Conservation (phyloP, 2,329 filamentous ascomycete species). For the Penicillium psychrosexuale region DNA sequence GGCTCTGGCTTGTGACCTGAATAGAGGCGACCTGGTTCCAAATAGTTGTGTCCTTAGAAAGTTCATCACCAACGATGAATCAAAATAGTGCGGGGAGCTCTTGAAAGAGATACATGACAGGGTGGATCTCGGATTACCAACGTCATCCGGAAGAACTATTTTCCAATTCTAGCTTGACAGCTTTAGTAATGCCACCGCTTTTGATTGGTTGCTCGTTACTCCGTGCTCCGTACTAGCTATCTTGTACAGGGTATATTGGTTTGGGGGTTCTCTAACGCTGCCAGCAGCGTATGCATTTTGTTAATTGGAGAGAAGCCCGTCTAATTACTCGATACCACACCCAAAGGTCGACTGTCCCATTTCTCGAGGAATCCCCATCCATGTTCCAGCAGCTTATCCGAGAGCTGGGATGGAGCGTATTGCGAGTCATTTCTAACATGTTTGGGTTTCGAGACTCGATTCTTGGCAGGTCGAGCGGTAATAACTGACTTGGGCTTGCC, state of each 20-base stretch:
- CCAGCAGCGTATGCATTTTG: slow-evolving; percentile 19
- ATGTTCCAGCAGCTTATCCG: slow-evolving; percentile 23
- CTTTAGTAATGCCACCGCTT: slow-evolving; percentile 11
- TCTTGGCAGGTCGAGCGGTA: neutral
- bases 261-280: slow-evolving; percentile 7
- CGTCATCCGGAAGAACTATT: slow-evolving; percentile 18
- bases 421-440: slow-evolving; percentile 3
- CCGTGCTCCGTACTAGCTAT: neutral
- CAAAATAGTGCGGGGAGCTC: slow-evolving; percentile 17
- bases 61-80: slow-evolving; percentile 26
- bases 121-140: slow-evolving; percentile 14
- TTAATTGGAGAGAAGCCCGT: neutral
- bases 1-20: slow-evolving; percentile 23
- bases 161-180: neutral
- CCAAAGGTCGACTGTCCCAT: slow-evolving; percentile 36
- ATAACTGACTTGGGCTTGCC: neutral
- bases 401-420: slow-evolving; percentile 9
- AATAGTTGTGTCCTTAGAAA: slow-evolving; percentile 26
- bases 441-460: neutral
- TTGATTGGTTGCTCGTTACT: slow-evolving; percentile 7
- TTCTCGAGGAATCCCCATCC: slow-evolving; percentile 32
- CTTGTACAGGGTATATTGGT: neutral
- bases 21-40: slow-evolving; percentile 5
- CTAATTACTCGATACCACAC: slow-evolving; percentile 26
- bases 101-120: neutral